Evolutionary conservation across 2,329 filamentous ascomycete genomes (phyloP).

Genomic region (Penicillium sp.): DNA sequence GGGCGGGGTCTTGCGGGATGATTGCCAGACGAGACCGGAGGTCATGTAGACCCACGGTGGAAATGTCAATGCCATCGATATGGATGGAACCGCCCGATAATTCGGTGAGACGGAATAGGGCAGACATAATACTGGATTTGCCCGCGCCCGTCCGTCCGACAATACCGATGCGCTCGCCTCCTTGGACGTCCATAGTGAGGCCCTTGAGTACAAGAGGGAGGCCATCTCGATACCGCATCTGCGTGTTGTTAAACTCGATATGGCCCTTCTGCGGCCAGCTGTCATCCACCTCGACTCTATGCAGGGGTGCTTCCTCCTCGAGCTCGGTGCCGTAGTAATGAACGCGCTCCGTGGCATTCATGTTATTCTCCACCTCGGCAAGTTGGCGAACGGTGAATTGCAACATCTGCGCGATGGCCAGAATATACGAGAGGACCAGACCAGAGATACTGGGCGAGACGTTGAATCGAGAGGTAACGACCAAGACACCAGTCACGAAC

Average conservation of each 20-base stretch:
- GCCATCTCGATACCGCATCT: conserved; percentile 75
- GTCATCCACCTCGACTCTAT: conserved; percentile 70
- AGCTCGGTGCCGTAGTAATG: conserved; percentile 86
- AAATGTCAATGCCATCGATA: conserved; percentile 48
- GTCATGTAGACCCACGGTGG: conserved; percentile 42
- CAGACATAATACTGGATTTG: conserved; percentile 50
- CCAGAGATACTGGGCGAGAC: conserved; percentile 84
- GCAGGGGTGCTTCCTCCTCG: conserved; percentile 84
- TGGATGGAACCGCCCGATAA: conserved; percentile 43
- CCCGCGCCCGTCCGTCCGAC: conserved; percentile 50
- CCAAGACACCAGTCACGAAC: conserved; percentile 83
- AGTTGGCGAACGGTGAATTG: conserved; percentile 93
- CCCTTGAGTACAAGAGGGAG: conserved; percentile 73
- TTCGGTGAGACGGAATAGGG: conserved; percentile 48
- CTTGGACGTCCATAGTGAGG: conserved; percentile 52
- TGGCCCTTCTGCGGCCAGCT: conserved; percentile 89
- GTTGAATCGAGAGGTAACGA: conserved; percentile 86
- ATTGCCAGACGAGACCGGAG: conserved; percentile 47
- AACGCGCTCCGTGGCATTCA: conserved; percentile 93
- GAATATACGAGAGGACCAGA: conserved; percentile 87
- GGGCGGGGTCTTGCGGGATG: conserved; percentile 49
- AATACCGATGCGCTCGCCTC: conserved; percentile 52
- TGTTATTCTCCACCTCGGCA: conserved; percentile 95
- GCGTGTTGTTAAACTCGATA: conserved; percentile 71
- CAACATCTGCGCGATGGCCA: conserved; percentile 91